Base-by-base conservation (phyloP, 495 filamentous ascomycete genomes). In the Aspergillus kassunensis region DNA sequence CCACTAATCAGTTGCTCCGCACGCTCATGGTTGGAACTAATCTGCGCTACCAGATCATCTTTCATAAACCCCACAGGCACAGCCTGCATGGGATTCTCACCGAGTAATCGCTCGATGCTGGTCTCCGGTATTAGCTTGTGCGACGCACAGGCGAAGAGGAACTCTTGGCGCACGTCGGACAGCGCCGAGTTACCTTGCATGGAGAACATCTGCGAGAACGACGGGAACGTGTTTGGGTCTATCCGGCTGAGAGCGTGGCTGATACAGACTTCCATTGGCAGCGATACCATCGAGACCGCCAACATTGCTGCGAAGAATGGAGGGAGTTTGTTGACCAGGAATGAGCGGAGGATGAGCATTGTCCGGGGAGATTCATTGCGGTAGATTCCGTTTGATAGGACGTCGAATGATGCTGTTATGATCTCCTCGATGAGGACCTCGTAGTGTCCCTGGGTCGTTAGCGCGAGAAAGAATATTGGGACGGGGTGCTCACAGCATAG, bases 311-410 rank as follows among this genome's bases (percentile, higher is more conserved):
- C 73, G 9, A 98, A 74, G 18, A 97, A 84, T 6, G 86, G 60
- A 0, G 95, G 93, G 3, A 97, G 72, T 64, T 96, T 96, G 73
- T 98, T 97, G 51, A 93, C 87, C 4, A 97, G 76, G 61, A 93
- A 98, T 10, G 90, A 93, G 39, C 90, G 84, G 51, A 96, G 80
- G n/a, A 92, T 62, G 49, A 89, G 86, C 57, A 87, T 86, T 1
- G 79, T 82, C 47, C 86, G 81, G 12, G 73, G 68, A 6, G 85
- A 80, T 63, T 96, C 90, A 42, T 81, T 86, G 19, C 88, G 83
- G 53, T 90, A 87, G 53, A 91, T 84, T 20, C 87, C 86, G 62
- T 95, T 95, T 1, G 91, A 86, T 16, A 97, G 72, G 3, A 93
- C 80, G 60, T 97, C 92, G 57, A 98, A 96, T 4, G 90, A 81